Conservation (phyloP, 495 filamentous ascomycete species). For the Opeltia flavorubescens region DNA sequence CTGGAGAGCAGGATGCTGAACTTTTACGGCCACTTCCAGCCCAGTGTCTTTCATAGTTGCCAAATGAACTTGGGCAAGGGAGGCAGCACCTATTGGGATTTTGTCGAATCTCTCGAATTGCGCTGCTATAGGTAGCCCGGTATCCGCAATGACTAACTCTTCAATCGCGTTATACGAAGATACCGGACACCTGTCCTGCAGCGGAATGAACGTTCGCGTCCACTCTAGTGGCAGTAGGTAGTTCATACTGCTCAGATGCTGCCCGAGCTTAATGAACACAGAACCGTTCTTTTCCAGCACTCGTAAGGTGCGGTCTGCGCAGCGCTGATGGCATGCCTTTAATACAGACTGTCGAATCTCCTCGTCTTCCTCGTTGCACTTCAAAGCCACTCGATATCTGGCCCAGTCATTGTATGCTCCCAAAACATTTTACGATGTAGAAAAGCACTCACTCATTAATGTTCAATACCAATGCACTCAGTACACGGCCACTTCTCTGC, state of each 20-base stretch:
- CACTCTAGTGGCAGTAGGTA: conserved; percentile 90
- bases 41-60: conserved; percentile 76
- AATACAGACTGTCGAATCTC: conserved; percentile 53
- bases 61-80: conserved; percentile 85
- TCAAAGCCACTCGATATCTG: conserved; percentile 75
- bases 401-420: conserved; percentile 1
- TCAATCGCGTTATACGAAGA: conserved; percentile 82
- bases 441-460: conserved; percentile 68
- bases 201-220: conserved; percentile 89
- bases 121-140: conserved; percentile 61
- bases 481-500: conserved; percentile 69
- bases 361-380: conserved; percentile 40
- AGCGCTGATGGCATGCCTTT: conserved; percentile 80
- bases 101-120: conserved; percentile 73
- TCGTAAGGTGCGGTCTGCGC: conserved; percentile 70
- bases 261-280: conserved; percentile 95
- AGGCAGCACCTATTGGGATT: conserved; percentile 78
- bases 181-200: conserved; percentile 92
- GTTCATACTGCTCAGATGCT: conserved; percentile 93
- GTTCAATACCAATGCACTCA: conserved; percentile 56
- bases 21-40: conserved; percentile 90
- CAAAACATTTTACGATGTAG: neutral
- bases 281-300: conserved; percentile 92
- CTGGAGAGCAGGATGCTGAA: conserved; percentile 82
- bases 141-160: conserved; percentile 73